phyloP scores from a whole-genome alignment of 768 basidiomycete genomes.

The Antrodiella citrinella region DNA sequence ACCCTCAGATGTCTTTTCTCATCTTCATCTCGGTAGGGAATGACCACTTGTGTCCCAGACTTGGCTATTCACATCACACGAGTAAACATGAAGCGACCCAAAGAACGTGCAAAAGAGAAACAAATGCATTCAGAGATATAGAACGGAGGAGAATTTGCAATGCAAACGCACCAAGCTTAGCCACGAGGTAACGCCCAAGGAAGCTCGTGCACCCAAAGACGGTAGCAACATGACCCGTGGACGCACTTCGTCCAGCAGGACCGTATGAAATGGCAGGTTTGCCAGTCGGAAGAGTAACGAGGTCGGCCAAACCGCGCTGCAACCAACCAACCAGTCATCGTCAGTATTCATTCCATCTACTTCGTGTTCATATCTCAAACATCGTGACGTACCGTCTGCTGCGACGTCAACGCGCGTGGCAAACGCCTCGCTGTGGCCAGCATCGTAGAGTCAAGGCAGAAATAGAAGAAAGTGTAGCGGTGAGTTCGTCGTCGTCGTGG shows the following conservation, averaged over 20 bases:
- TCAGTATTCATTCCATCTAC: constrained; percentile 4
- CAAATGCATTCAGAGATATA: background rate
- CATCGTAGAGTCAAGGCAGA: constrained; percentile 18
- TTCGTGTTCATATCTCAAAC: too few relatives aligned
- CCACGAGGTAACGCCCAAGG: constrained; percentile 87
- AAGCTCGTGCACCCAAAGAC: constrained; percentile 98
- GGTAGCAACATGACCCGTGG: constrained; percentile 87
- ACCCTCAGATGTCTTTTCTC: constrained; percentile 84
- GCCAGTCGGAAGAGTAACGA: constrained; percentile 46
- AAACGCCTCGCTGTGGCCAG: constrained; percentile 21
- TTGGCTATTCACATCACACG: constrained; percentile 46
- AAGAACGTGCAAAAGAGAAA: background rate
- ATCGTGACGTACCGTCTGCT: constrained; percentile 19
- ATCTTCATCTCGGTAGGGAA: constrained; percentile 94
- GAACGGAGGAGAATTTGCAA: background rate
- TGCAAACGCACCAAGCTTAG: constrained; percentile 71
- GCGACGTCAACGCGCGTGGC: constrained; percentile 38
- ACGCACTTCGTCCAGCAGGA: constrained; percentile 76
- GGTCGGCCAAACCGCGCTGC: constrained; percentile 71
- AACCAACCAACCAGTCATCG: constrained; percentile 1
- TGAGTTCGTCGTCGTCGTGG: constrained; percentile 1
- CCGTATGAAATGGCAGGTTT: constrained; percentile 73
- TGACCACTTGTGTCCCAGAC: constrained; percentile 85
- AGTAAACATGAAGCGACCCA: constrained; percentile 1
- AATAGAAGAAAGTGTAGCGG: constrained; percentile 12